Conservation (phyloP, 176 grass and related monocot genomes). For the Musa troglodytarum region DNA sequence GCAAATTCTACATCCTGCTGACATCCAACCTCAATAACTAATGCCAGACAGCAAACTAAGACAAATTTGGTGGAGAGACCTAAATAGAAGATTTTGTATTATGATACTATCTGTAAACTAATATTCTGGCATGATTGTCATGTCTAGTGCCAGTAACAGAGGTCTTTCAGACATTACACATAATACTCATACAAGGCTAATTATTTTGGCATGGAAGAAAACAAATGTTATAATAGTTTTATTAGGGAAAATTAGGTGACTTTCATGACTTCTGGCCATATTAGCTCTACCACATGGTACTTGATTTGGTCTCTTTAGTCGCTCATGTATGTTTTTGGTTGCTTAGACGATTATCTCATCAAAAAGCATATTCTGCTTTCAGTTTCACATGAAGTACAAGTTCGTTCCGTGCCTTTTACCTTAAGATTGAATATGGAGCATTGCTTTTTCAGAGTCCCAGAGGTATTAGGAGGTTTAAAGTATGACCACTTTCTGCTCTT, state of each 20-base stretch:
- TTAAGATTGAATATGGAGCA: not conserved
- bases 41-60: not conserved
- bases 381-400: too few relatives aligned
- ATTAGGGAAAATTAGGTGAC: not conserved
- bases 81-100: too few relatives aligned
- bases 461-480: not conserved
- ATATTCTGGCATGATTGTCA: too few relatives aligned
- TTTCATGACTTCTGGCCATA: too few relatives aligned
- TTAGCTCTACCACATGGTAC: too few relatives aligned
- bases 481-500: too few relatives aligned
- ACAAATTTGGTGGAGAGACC: not conserved
- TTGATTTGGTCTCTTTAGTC: too few relatives aligned
- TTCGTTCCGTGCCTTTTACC: too few relatives aligned
- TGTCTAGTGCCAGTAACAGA: not conserved
- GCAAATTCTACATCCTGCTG: not conserved
- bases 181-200: not conserved
- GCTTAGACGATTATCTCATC: too few relatives aligned
- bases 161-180: not conserved
- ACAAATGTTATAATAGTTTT: not conserved
- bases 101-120: too few relatives aligned
- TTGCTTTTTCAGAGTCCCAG: not conserved
- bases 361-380: too few relatives aligned
- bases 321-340: too few relatives aligned
- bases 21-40: not conserved
- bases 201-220: not conserved